Evolutionary conservation across 345 rosid species (phyloP).

Genomic region (Sapria himalayana): DNA sequence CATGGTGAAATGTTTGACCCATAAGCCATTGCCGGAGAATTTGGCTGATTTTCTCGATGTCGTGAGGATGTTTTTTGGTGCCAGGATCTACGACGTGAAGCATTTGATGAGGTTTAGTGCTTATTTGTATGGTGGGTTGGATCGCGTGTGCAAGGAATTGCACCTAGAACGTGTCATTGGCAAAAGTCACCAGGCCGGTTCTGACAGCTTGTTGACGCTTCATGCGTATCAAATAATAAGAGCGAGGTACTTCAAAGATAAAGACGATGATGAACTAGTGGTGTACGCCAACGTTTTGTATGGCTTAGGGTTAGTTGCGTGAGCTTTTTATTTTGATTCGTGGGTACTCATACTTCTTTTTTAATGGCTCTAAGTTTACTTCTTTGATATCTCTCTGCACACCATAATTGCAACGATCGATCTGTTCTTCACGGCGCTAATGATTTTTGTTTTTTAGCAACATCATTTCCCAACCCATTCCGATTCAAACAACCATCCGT

Average conservation of each 20-base stretch:
- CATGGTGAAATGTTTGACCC: slow-evolving; percentile 58
- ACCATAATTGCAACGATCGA: no score
- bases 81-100: slow-evolving; percentile 49
- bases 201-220: slow-evolving; percentile 76
- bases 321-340: slow-evolving; percentile 6
- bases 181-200: slow-evolving; percentile 83
- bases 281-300: slow-evolving; percentile 60
- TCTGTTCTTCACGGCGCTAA: no score
- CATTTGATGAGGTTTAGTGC: slow-evolving; percentile 54
- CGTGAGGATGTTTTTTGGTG: slow-evolving; percentile 35
- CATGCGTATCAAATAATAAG: slow-evolving; percentile 61
- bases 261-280: slow-evolving; percentile 35
- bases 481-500: no score
- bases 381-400: no score
- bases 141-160: slow-evolving; percentile 36
- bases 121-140: slow-evolving; percentile 52
- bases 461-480: no score
- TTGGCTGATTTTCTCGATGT: slow-evolving; percentile 28
- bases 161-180: slow-evolving; percentile 50
- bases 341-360: no score
- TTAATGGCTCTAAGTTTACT: no score
- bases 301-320: slow-evolving; percentile 34
- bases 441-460: no score
- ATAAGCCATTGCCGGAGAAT: slow-evolving; percentile 24
- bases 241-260: slow-evolving; percentile 24